Conservation (phyloP, 192 early-diverging fungal genomes). For the Coemansia sp. region DNA sequence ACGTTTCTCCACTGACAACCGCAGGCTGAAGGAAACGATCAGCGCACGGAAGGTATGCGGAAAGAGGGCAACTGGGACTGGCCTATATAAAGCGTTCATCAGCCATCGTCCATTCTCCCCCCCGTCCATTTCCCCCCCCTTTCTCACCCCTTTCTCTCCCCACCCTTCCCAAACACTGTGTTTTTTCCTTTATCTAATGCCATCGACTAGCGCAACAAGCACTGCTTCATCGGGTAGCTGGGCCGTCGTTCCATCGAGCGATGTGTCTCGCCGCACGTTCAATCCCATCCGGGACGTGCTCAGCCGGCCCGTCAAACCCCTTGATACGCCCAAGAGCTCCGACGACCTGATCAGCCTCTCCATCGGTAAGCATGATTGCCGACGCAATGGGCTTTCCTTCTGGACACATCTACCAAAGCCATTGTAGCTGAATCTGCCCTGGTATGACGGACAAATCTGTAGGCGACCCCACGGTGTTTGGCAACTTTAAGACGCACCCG, state of each 20-base stretch:
- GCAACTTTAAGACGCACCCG: slow-evolving; percentile 79
- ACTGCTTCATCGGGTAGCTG: slow-evolving; percentile 12
- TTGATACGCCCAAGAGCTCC: slow-evolving; percentile 48
- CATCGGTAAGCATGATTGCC: slow-evolving; percentile 21
- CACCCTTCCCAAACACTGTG: background rate
- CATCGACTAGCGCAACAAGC: slow-evolving; percentile 25
- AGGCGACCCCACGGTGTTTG: slow-evolving; percentile 85
- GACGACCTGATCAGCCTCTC: slow-evolving; percentile 32
- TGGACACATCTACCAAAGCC: background rate
- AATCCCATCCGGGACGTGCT: slow-evolving; percentile 87
- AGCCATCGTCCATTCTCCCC: too few relatives aligned
- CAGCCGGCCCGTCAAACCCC: slow-evolving; percentile 67
- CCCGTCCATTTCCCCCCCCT: too few relatives aligned
- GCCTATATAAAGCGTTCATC: too few relatives aligned
- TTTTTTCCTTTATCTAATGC: slow-evolving; percentile 5
- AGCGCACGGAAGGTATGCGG: too few relatives aligned
- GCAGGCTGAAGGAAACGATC: too few relatives aligned
- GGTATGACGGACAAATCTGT: background rate
- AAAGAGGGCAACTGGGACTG: too few relatives aligned
- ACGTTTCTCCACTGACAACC: too few relatives aligned
- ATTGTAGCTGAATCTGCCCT: too few relatives aligned
- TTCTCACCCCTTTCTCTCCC: background rate
- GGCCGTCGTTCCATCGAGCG: slow-evolving; percentile 53
- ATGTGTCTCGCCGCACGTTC: slow-evolving; percentile 63
- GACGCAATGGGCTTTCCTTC: background rate